Evolutionary conservation across 1,284 basidiomycete genomes (phyloP).

Genomic region (Papiliotrema terrestris): DNA sequence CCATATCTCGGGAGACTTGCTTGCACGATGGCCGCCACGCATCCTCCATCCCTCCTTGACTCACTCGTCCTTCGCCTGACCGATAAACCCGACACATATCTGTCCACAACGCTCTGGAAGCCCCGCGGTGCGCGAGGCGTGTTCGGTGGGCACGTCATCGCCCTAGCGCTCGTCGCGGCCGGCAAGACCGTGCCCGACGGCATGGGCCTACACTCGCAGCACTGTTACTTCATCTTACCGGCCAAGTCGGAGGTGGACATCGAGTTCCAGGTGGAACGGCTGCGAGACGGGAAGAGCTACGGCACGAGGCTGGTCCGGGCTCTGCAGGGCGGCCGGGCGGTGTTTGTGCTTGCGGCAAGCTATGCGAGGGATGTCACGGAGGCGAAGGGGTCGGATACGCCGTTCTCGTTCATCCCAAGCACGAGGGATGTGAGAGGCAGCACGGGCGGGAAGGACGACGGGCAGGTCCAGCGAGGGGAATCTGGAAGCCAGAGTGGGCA

Average conservation of each 20-base stretch:
- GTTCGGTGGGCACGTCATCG: conserved; percentile 83
- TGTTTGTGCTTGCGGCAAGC: conserved; percentile 82
- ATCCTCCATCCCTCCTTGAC: not conserved
- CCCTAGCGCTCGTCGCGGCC: conserved; percentile 75
- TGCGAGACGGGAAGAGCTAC: conserved; percentile 60
- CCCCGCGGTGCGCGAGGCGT: conserved; percentile 69
- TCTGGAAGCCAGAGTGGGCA: no score
- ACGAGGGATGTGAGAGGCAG: not conserved
- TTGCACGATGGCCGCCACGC: no score
- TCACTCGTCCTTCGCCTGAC: not conserved
- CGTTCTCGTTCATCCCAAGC: conserved; percentile 10
- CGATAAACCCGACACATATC: not conserved
- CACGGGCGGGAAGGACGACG: no score
- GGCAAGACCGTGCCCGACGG: conserved; percentile 65
- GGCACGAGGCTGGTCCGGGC: conserved; percentile 64
- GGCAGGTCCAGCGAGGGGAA: no score
- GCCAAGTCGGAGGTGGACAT: conserved; percentile 74
- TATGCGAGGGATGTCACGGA: conserved; percentile 64
- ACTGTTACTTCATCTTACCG: conserved; percentile 52
- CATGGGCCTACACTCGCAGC: conserved; percentile 58
- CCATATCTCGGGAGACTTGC: no score
- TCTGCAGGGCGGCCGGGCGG: conserved; percentile 66
- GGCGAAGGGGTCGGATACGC: not conserved
- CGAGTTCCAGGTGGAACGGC: conserved; percentile 76
- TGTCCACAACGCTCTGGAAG: conserved; percentile 54